Evolutionary conservation across 108 stramenopile species (phyloP).

Genomic region (Skeletonema costatum): DNA sequence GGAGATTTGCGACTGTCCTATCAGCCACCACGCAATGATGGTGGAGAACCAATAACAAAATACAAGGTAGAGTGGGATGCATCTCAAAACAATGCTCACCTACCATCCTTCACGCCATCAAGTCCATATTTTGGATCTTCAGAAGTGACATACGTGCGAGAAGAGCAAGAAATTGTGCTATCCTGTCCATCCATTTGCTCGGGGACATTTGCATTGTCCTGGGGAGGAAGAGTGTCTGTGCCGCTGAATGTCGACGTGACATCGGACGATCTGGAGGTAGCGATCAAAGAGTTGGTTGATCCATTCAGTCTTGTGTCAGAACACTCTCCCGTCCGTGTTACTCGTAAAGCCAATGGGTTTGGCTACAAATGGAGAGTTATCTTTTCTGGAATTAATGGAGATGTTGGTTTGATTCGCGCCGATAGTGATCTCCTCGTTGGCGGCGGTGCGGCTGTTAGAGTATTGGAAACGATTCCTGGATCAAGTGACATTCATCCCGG

Average conservation of each 20-base stretch:
- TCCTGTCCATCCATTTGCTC: constrained; percentile 40
- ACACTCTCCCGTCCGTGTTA: constrained; percentile 20
- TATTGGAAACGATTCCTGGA: constrained; percentile 60
- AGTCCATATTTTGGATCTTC: constrained; percentile 53
- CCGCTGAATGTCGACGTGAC: constrained; percentile 33
- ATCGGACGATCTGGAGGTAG: not conserved
- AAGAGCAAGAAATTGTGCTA: constrained; percentile 71
- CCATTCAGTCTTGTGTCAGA: not conserved
- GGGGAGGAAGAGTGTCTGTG: constrained; percentile 64
- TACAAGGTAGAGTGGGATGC: constrained; percentile 83
- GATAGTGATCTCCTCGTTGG: constrained; percentile 66
- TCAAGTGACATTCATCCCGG: constrained; percentile 78
- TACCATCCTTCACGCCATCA: constrained; percentile 47
- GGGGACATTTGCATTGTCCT: constrained; percentile 75
- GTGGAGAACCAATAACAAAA: constrained; percentile 68
- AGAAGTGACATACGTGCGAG: constrained; percentile 63
- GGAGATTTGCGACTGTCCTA: constrained; percentile 50
- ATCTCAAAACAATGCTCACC: constrained; percentile 11
- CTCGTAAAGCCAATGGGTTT: constrained; percentile 54
- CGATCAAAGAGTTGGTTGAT: constrained; percentile 19
- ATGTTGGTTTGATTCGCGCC: constrained; percentile 71
- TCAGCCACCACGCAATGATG: constrained; percentile 60
- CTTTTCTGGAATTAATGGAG: constrained; percentile 66
- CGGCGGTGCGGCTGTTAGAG: constrained; percentile 56
- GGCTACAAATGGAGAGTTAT: constrained; percentile 80